Conservation (phyloP, 2,329 filamentous ascomycete genomes). For the Lojkania enalia region DNA sequence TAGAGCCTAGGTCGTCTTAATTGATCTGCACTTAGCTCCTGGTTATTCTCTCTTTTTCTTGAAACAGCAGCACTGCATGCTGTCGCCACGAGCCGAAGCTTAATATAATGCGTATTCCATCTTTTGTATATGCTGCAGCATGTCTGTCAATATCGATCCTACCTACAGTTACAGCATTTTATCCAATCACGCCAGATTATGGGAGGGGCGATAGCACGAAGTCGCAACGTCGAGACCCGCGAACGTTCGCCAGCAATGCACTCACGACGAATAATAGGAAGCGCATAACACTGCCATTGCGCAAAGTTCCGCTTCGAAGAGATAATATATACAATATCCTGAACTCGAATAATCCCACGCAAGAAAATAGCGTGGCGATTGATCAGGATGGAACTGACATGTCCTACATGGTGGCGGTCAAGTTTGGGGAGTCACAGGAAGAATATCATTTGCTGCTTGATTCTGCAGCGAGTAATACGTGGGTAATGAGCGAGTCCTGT, state of each 20-base stretch:
- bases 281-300: constrained; percentile 31
- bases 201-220: constrained; percentile 10
- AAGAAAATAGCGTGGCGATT: constrained; percentile 54
- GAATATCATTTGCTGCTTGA: constrained; percentile 59
- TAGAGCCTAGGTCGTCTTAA: constrained; percentile 21
- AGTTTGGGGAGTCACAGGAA: constrained; percentile 54
- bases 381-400: constrained; percentile 59
- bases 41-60: constrained; percentile 1
- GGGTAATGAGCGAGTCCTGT: constrained; percentile 79
- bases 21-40: constrained; percentile 18
- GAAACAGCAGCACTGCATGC: not conserved
- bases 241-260: not conserved
- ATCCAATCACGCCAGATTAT: constrained; percentile 34
- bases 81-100: not conserved
- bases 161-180: constrained; percentile 38
- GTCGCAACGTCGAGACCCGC: constrained; percentile 1
- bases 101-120: constrained; percentile 31
- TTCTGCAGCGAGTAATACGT: constrained; percentile 67
- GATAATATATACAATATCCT: constrained; percentile 54
- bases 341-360: constrained; percentile 30
- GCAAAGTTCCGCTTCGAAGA: constrained; percentile 40
- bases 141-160: constrained; percentile 25
- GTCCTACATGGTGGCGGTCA: constrained; percentile 57
- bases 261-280: not conserved
- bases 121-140: constrained; percentile 28